Evolutionary conservation across 495 filamentous ascomycete genomes (phyloP).

Genomic region (Trichoderma gamsii): DNA sequence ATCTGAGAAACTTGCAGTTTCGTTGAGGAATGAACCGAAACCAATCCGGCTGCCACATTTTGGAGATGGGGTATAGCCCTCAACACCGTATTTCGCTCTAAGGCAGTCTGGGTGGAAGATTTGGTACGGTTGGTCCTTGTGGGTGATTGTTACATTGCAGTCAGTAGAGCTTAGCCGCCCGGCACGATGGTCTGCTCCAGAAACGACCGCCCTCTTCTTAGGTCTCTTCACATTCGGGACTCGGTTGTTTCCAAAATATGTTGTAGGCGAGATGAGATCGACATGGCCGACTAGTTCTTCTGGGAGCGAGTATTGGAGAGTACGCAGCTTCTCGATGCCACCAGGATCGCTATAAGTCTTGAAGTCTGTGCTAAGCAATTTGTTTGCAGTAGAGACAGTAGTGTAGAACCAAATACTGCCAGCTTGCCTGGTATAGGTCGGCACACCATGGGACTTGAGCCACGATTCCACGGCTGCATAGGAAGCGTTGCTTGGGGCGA

Average conservation of each 20-base stretch:
- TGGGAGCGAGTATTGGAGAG: conserved; percentile 55
- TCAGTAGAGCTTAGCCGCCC: conserved; percentile 17
- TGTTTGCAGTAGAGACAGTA: conserved; percentile 42
- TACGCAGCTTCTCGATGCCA: conserved; percentile 43
- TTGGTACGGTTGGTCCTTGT: conserved; percentile 5
- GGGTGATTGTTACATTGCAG: conserved; percentile 33
- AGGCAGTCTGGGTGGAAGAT: conserved; percentile 55
- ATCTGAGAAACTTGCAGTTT: conserved; percentile 32
- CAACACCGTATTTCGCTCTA: conserved; percentile 53
- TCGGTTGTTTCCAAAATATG: conserved; percentile 47
- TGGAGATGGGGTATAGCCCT: conserved; percentile 41
- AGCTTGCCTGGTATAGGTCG: conserved; percentile 33
- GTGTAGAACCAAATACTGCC: conserved; percentile 46
- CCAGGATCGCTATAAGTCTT: neutral
- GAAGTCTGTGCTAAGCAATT: conserved; percentile 30
- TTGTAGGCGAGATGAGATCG: conserved; percentile 55
- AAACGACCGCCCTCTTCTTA: neutral
- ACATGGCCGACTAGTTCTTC: conserved; percentile 41
- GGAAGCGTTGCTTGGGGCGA: no score
- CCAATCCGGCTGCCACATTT: conserved; percentile 46
- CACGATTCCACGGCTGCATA: no score
- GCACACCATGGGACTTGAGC: no score
- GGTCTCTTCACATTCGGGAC: neutral
- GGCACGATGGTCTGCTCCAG: conserved; percentile 14
- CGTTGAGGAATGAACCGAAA: conserved; percentile 50